A percentile compares a stretch with the other conserved stretches of the same genome.
phyloP scores from a whole-genome alignment of 2,329 filamentous ascomycete species.

The Geoglossum cookeanum region DNA sequence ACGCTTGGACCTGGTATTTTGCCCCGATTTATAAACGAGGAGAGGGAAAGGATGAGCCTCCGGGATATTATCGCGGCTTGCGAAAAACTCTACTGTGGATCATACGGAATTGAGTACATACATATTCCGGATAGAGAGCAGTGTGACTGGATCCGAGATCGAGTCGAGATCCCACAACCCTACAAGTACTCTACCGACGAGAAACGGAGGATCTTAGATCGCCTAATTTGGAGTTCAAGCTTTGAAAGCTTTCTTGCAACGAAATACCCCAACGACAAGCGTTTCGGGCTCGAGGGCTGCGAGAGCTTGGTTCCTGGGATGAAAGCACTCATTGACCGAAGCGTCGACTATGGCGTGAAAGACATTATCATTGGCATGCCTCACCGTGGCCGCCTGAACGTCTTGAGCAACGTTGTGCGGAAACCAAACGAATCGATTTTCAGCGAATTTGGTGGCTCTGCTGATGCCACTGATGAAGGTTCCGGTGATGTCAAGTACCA shows the following conservation, averaged over 20 bases:
- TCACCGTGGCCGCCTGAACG: conserved; percentile 93
- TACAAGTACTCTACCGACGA: conserved; percentile 98
- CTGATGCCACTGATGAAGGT: conserved; percentile 79
- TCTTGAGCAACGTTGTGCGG: conserved; percentile 93
- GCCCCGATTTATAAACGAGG: conserved; percentile 76
- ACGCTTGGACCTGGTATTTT: conserved; percentile 84
- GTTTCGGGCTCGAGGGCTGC: conserved; percentile 93
- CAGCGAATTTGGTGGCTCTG: conserved; percentile 83
- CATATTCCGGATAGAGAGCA: conserved; percentile 95
- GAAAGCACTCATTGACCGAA: conserved; percentile 97
- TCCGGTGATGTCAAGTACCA: conserved; percentile 99
- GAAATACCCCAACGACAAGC: conserved; percentile 99
- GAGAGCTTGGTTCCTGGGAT: conserved; percentile 95
- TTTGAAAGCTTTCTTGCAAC: conserved; percentile 91
- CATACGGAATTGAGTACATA: conserved; percentile 97
- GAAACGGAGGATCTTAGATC: conserved; percentile 93
- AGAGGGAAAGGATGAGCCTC: conserved; percentile 87
- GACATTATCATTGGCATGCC: conserved; percentile 99
- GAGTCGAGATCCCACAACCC: conserved; percentile 78
- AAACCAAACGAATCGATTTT: conserved; percentile 99
- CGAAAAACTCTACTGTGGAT: conserved; percentile 90
- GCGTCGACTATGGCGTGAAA: conserved; percentile 95
- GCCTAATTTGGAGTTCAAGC: conserved; percentile 95
- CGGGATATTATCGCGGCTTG: conserved; percentile 85
- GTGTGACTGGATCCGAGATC: conserved; percentile 95